phyloP scores from a whole-genome alignment of 805 yeast species.

The Teunomyces stri region DNA sequence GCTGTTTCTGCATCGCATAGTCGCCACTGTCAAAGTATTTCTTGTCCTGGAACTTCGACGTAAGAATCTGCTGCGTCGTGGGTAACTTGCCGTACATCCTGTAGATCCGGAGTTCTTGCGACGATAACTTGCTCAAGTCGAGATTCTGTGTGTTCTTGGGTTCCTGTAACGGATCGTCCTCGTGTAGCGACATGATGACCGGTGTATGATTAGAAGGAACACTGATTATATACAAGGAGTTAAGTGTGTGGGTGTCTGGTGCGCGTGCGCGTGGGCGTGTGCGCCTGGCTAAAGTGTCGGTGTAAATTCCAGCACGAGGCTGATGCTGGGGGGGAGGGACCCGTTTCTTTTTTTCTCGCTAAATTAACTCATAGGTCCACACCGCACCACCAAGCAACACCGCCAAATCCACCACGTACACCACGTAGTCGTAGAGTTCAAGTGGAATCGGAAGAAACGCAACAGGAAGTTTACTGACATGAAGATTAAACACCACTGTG shows the following conservation, averaged over 20 bases:
- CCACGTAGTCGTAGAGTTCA: constrained; percentile 27
- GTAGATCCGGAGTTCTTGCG: constrained; percentile 78
- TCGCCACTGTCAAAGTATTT: constrained; percentile 94
- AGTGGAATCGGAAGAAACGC: constrained; percentile 31
- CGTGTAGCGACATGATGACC: constrained; percentile 30
- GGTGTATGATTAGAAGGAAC: background rate
- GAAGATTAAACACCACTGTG: constrained; percentile 21
- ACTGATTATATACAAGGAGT: background rate
- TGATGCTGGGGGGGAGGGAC: background rate
- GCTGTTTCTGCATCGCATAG: constrained; percentile 71
- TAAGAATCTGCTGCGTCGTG: constrained; percentile 69
- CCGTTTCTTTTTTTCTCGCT: background rate
- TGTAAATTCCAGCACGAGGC: background rate
- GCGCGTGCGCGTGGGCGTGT: background rate
- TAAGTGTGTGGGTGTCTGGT: background rate
- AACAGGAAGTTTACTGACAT: constrained; percentile 25
- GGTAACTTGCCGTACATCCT: constrained; percentile 86
- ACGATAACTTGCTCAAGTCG: constrained; percentile 59
- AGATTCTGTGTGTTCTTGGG: constrained; percentile 44
- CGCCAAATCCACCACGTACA: constrained; percentile 24
- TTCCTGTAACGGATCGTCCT: constrained; percentile 52
- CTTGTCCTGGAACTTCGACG: constrained; percentile 77
- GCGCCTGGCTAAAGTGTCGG: background rate
- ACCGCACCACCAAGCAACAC: constrained; percentile 2
- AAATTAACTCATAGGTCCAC: background rate